Base-by-base conservation (phyloP, 1,284 basidiomycete genomes). In the Rhodotorula sp. region DNA sequence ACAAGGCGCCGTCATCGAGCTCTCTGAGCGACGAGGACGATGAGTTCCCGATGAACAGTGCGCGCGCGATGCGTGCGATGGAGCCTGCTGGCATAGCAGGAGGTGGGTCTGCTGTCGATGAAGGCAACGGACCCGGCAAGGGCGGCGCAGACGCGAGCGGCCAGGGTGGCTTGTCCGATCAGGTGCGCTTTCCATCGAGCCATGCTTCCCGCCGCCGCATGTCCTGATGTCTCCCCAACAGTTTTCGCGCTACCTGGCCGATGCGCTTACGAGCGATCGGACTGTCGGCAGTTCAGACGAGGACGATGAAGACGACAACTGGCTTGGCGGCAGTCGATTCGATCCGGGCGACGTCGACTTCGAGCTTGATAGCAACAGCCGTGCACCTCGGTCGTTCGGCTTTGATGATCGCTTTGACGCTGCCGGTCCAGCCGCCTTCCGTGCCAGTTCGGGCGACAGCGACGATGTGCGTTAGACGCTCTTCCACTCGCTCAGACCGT, bases 241-340 rank as follows among this genome's bases (percentile, higher is more conserved):
- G 90, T 91, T 91, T 80, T 88, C 89, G 54, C 85, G 87, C 27
- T 92, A 91, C 77, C 82, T 90, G 56, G 87, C 87, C 7, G 87
- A 89, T 74, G 89, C 91, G 77, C 88, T 91, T 45, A 67, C 16
- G 81, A 85, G 57, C 54, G 87, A 88, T 65, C 85, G 78, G 8
- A 64, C 76, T 5, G 78, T 75, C 41, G 68, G 70, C 53, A 74
- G 71, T 55, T 76, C 76, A 42, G 75, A 78, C 61, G 77, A 77
- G 49, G 77, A 78, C 59, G 78, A 78, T 25, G 75, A 77, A 14
- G 74, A 78, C 25, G 88, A 88, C 21, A 90, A 89, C 0, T 92
- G 91, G 91, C 81, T 92, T 44, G 85, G 90, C 58, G 85, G 90
- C 56, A 89, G 89, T 13, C 87, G 85, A 45, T 91, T 91, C 74